These are phyloP conservation scores for Mycena albidolilacea DNA, from an alignment of 768 basidiomycete species.

Conservation along the genomic window DNA sequence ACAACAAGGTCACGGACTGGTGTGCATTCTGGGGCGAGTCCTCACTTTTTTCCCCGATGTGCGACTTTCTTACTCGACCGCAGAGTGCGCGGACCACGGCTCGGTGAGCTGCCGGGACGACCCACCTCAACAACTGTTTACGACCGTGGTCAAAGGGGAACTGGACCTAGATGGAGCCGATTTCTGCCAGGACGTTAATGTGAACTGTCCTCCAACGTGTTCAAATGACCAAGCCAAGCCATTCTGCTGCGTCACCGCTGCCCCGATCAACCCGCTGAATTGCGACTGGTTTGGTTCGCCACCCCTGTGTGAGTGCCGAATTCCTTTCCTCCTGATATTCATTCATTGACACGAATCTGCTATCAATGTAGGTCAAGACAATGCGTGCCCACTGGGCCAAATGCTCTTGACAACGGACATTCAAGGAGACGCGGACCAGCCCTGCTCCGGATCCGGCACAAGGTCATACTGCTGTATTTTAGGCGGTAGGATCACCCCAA, in stretches of 20 bases:
- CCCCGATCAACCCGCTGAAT: neutral
- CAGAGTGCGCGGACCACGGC: conserved; percentile 2
- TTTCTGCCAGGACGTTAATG: conserved; percentile 9
- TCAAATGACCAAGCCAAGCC: neutral
- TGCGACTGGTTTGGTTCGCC: conserved; percentile 23
- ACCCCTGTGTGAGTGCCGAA: conserved; percentile 40
- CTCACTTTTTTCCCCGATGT: neutral
- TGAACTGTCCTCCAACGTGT: conserved; percentile 28
- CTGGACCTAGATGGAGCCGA: conserved; percentile 4
- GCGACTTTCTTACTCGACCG: no score
- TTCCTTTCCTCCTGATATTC: no score
- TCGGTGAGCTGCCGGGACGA: neutral
- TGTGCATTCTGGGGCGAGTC: conserved; percentile 8
- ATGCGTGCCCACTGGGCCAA: conserved; percentile 19
- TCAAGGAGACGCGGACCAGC: conserved; percentile 40
- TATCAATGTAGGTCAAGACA: conserved; percentile 30
- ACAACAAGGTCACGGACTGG: neutral
- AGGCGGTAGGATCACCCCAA: conserved; percentile 1
- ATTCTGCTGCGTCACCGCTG: conserved; percentile 15
- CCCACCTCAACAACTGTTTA: conserved; percentile 4
- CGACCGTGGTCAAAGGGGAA: conserved; percentile 15
- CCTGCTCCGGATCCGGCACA: conserved; percentile 36
- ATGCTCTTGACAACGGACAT: conserved; percentile 40
- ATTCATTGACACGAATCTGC: no score
- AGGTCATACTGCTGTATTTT: conserved; percentile 41